phyloP scores from a whole-genome alignment of 2,329 filamentous ascomycete genomes.

The Catunica adiposa region DNA sequence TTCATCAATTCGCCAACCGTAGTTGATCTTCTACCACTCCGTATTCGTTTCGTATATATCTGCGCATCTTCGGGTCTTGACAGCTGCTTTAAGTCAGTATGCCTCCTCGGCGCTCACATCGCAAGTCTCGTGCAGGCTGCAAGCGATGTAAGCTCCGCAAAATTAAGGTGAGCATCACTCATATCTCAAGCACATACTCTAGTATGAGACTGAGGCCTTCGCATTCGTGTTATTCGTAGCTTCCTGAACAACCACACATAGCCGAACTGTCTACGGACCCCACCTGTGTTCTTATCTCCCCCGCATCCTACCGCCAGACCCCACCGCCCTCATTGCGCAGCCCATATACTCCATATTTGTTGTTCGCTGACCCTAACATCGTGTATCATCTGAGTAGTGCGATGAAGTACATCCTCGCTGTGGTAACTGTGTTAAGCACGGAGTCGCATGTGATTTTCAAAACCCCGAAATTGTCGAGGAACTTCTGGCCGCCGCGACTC shows the following conservation, averaged over 20 bases:
- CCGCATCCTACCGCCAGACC: neutral
- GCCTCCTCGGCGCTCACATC: slow-evolving; percentile 51
- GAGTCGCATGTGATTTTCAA: slow-evolving; percentile 49
- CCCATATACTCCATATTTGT: neutral
- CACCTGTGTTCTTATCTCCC: neutral
- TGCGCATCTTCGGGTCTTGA: neutral
- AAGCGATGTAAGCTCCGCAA: slow-evolving; percentile 49
- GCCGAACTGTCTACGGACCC: neutral
- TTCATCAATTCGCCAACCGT: neutral
- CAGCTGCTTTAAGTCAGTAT: slow-evolving; percentile 23
- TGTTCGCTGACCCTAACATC: neutral
- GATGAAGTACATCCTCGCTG: slow-evolving; percentile 50
- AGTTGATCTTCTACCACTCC: neutral
- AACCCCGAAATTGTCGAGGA: slow-evolving; percentile 31
- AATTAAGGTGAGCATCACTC: slow-evolving; percentile 39
- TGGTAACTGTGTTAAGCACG: slow-evolving; percentile 51
- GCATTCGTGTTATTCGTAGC: neutral
- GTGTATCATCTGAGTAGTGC: slow-evolving; percentile 28
- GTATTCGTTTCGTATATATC: neutral
- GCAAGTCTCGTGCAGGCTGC: slow-evolving; percentile 52
- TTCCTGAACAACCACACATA: neutral
- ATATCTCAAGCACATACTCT: neutral
- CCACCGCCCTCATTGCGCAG: neutral
- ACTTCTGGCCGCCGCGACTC: slow-evolving; percentile 25
- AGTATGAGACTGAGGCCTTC: neutral